Evolutionary conservation across 805 yeast species (phyloP), one percentile per base, ranked within the genome.

Genomic region (Grigorovia yakushimaensis): DNA sequence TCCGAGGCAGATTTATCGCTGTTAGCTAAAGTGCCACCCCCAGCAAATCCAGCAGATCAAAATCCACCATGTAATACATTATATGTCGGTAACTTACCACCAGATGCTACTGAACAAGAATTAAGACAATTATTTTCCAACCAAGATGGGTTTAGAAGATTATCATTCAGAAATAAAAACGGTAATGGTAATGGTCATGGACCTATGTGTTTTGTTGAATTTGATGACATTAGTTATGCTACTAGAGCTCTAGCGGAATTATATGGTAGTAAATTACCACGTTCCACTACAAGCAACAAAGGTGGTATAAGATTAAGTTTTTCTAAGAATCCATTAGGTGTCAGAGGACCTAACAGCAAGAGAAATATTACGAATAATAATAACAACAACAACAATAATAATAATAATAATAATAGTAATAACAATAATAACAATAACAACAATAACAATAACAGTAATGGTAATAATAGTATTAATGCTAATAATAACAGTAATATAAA

Each of bases 201-300:
- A 4, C 98, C 98, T 47, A 93, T 93, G 98, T 93, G 98, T 67
- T 93, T 93, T 73, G 98, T 93, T 47, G 98, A 93, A 71, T 93
- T 93, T 70, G 98, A 93, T 57, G 97, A 91, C 64, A 95, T 93
- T 45, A 82, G 84, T 3, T 84, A 79, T 66, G 98, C 98, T 1
- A 88, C 98, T 1, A 76, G 87, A 58, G 97, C 98, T 0, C 72
- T 93, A 50, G 95, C 95, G 30, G 96, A 89, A 67, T 71, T 93
- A 43, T 93, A 93, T 62, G 98, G 98, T 15, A 75, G 93, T 52
- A 88, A 93, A 10, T 74, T 93, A 58, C 94, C 95, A 27, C 77
- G 96, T 60, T 77, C 87, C 4, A 67, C 75, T 42, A 75, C 55
- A 9, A 64, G 60, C 38, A 65, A 60, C 44, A 93, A 93, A 64